A percentile compares a stretch with the other conserved stretches of the same genome.
Conservation (phyloP, 257 asterid genomes). For the Solanum medicagineum region DNA sequence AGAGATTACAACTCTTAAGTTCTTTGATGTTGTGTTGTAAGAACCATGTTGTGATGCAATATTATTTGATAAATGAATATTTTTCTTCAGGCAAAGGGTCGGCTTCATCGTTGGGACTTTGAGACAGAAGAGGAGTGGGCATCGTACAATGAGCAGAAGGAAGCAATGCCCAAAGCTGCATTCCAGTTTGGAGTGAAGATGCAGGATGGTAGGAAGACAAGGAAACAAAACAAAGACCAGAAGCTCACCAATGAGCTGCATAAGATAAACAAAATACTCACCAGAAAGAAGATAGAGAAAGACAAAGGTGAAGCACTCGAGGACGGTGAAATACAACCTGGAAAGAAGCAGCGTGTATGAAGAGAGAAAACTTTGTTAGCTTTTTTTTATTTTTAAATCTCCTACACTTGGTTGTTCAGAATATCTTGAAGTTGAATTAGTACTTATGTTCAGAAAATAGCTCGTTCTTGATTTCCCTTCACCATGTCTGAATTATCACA, state of each 20-base stretch:
- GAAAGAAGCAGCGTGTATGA: conserved; percentile 63
- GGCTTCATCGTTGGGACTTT: conserved; percentile 98
- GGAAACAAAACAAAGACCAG: conserved; percentile 97
- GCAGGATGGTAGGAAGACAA: conserved; percentile 97
- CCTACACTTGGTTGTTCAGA: neutral
- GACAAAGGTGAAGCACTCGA: conserved; percentile 32
- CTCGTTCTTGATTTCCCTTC: neutral
- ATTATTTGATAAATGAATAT: neutral
- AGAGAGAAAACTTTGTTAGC: neutral
- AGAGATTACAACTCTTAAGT: neutral
- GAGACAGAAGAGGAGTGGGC: conserved; percentile 99
- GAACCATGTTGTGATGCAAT: neutral
- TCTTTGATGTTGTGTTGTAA: neutral
- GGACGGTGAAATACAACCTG: conserved; percentile 63
- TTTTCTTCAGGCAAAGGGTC: conserved; percentile 72
- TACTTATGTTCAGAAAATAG: neutral
- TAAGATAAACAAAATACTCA: conserved; percentile 77
- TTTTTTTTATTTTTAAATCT: neutral
- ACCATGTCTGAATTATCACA: neutral
- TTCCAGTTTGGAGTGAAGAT: conserved; percentile 98
- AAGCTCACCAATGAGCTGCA: conserved; percentile 87
- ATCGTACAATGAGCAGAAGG: conserved; percentile 90
- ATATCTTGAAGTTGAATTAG: neutral
- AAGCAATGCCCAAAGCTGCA: conserved; percentile 99
- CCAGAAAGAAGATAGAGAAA: conserved; percentile 71